Evolutionary conservation across 371 early-diverging fungal species (phyloP).

Genomic region (Amoeboaphelidium protococcarum): DNA sequence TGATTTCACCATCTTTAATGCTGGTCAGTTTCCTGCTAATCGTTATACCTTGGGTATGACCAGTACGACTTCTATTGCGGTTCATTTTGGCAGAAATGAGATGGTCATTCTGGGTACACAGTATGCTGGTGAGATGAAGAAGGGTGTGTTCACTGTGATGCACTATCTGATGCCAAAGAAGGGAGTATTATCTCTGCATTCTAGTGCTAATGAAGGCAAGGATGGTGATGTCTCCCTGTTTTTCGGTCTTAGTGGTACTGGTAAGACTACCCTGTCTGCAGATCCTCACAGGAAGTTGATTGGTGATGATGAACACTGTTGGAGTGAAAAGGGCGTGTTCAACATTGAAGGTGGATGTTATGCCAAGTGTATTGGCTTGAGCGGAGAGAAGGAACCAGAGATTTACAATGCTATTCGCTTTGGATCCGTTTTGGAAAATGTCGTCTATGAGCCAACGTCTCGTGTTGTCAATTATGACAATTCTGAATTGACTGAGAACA

Average conservation of each 20-base stretch:
- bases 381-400: slow-evolving; percentile 88
- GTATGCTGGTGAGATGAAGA: slow-evolving; percentile 97
- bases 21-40: slow-evolving; percentile 87
- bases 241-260: slow-evolving; percentile 92
- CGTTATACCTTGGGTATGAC: slow-evolving; percentile 89
- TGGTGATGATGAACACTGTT: slow-evolving; percentile 97
- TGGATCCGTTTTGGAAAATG: slow-evolving; percentile 85
- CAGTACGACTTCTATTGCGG: slow-evolving; percentile 61
- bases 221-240: slow-evolving; percentile 79
- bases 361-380: slow-evolving; percentile 83
- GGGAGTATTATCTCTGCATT: slow-evolving; percentile 84
- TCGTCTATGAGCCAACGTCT: slow-evolving; percentile 49
- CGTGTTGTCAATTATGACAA: slow-evolving; percentile 68
- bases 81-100: slow-evolving; percentile 53
- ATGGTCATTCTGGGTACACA: slow-evolving; percentile 88
- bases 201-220: slow-evolving; percentile 78
- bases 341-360: slow-evolving; percentile 96
- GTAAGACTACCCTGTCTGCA: slow-evolving; percentile 89
- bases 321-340: slow-evolving; percentile 83
- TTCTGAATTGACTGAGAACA: slow-evolving; percentile 71
- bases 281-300: slow-evolving; percentile 76
- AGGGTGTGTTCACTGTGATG: slow-evolving; percentile 93
- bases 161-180: slow-evolving; percentile 92
- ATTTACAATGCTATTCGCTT: slow-evolving; percentile 84
- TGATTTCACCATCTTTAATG: slow-evolving; percentile 87